Evolutionary conservation across 2,329 filamentous ascomycete genomes (phyloP).

Genomic region (Cercospora sp.): DNA sequence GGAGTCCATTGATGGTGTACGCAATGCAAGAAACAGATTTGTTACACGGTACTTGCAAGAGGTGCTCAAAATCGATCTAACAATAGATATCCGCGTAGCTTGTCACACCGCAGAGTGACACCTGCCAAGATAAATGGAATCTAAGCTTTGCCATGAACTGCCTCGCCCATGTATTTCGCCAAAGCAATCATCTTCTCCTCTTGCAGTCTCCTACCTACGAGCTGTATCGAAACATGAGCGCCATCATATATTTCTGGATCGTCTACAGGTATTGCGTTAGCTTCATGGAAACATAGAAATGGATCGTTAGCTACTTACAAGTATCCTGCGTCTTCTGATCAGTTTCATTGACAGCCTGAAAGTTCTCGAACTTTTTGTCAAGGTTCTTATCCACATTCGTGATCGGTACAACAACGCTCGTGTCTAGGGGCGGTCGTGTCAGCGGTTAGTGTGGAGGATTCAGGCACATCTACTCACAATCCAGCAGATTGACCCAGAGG

Average conservation of each 20-base stretch:
- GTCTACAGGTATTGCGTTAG: constrained; percentile 31
- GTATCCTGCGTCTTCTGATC: constrained; percentile 44
- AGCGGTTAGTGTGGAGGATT: too few species aligned
- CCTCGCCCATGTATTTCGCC: constrained; percentile 37
- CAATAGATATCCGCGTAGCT: not conserved
- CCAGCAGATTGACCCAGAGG: constrained; percentile 54
- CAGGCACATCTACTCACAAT: constrained; percentile 41
- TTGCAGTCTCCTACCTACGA: constrained; percentile 40
- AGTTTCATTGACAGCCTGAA: constrained; percentile 41
- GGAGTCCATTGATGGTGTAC: not conserved
- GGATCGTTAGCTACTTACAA: constrained; percentile 40
- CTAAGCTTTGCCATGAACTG: constrained; percentile 19
- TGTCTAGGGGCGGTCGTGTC: constrained; percentile 37
- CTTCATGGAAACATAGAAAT: not conserved
- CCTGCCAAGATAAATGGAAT: not conserved
- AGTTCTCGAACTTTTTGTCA: constrained; percentile 45
- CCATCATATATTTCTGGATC: constrained; percentile 42
- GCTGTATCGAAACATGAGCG: constrained; percentile 40
- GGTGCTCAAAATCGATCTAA: not conserved
- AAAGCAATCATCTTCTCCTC: constrained; percentile 44
- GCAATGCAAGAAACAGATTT: not conserved
- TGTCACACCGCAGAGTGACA: not conserved
- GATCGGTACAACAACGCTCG: constrained; percentile 56
- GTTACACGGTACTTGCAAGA: not conserved
- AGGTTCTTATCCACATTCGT: constrained; percentile 54